phyloP scores from a whole-genome alignment of 495 filamentous ascomycete species.

The Penicillium paradoxum region DNA sequence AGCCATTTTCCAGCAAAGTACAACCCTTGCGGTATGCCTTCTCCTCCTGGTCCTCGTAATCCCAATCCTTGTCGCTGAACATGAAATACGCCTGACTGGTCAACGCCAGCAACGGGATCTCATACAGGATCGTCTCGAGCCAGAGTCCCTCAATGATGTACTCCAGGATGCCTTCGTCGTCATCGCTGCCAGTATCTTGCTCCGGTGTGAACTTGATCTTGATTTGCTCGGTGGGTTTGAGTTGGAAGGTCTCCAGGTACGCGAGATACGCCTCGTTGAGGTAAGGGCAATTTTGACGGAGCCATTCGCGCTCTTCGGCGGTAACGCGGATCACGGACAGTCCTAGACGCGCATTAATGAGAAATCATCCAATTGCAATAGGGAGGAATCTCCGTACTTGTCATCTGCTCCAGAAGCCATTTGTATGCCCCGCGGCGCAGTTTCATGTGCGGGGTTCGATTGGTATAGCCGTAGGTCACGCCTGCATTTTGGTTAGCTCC shows the following conservation, averaged over 20 bases:
- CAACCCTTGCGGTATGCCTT: slow-evolving; percentile 74
- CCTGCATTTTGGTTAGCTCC: slow-evolving; percentile 34
- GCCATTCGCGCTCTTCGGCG: slow-evolving; percentile 69
- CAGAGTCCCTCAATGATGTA: slow-evolving; percentile 75
- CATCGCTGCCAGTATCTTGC: slow-evolving; percentile 59
- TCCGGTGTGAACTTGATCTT: slow-evolving; percentile 61
- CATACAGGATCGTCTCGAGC: slow-evolving; percentile 95
- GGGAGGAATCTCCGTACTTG: slow-evolving; percentile 47
- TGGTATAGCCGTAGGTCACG: slow-evolving; percentile 90
- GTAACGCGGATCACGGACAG: slow-evolving; percentile 74
- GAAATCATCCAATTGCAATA: not conserved
- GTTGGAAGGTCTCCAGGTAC: slow-evolving; percentile 74
- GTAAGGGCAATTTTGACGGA: slow-evolving; percentile 77
- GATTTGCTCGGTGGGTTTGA: slow-evolving; percentile 76
- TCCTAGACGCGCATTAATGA: slow-evolving; percentile 38
- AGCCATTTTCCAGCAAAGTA: slow-evolving; percentile 71
- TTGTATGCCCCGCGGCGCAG: slow-evolving; percentile 73
- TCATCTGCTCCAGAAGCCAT: slow-evolving; percentile 80
- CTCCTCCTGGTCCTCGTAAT: slow-evolving; percentile 75
- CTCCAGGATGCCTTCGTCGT: slow-evolving; percentile 67
- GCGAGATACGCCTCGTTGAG: slow-evolving; percentile 69
- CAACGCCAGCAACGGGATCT: slow-evolving; percentile 88
- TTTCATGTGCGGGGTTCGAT: slow-evolving; percentile 91
- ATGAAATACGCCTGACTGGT: slow-evolving; percentile 96
- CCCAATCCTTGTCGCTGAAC: slow-evolving; percentile 89